phyloP scores from a whole-genome alignment of 768 basidiomycete species.

The Calocera viscosa region DNA sequence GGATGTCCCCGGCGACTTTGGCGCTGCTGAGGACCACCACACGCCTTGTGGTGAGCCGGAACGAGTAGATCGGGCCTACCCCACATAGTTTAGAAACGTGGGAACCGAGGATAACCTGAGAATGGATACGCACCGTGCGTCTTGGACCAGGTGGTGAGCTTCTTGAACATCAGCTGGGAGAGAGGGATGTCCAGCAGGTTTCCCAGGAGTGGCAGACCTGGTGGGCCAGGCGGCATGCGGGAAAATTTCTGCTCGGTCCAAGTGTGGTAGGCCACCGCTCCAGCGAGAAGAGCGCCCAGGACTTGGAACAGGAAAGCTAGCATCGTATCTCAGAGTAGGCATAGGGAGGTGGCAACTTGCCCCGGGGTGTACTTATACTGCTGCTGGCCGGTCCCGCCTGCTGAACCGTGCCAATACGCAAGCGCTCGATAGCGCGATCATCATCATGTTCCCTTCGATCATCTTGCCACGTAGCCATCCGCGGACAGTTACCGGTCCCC shows the following conservation, averaged over 20 bases:
- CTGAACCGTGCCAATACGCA: no score
- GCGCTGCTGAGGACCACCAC: not conserved
- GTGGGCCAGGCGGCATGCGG: slow-evolving; percentile 13
- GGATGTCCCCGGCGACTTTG: not conserved
- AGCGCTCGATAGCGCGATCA: no score
- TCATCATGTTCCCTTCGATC: no score
- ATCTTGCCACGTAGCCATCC: no score
- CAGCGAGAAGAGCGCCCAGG: no score
- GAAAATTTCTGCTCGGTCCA: not conserved
- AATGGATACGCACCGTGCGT: not conserved
- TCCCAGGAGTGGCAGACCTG: slow-evolving; percentile 13
- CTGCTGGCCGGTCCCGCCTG: no score
- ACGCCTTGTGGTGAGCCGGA: not conserved
- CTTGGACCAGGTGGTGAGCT: not conserved
- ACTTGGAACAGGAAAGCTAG: no score
- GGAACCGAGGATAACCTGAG: not conserved
- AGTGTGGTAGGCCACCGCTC: no score
- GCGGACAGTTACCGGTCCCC: no score
- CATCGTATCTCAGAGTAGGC: no score
- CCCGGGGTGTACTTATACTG: no score
- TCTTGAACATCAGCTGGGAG: not conserved
- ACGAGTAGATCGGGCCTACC: not conserved
- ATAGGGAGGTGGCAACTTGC: no score
- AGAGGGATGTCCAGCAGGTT: slow-evolving; percentile 1
- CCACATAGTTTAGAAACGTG: not conserved